Base-by-base conservation (phyloP, 2,329 filamentous ascomycete species). In the Cercospora beticola region DNA sequence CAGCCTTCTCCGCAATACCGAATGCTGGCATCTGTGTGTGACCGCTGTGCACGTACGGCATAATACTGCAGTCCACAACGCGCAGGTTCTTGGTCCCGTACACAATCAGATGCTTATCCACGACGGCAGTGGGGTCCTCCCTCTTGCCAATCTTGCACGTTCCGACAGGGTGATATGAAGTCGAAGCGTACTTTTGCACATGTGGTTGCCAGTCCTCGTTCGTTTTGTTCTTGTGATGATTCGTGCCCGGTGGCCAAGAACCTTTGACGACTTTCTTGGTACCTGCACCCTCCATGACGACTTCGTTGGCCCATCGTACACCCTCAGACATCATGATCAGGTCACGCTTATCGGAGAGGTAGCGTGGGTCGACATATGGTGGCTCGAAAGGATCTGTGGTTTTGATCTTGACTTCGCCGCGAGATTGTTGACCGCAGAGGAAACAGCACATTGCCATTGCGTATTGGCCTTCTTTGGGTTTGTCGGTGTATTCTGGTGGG, bases 241-340 rank as follows among this genome's bases (percentile, higher is more conserved):
- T 81, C 54, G 83, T 74, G 31, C 83, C 79, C 2, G 70, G 61
- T 14, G 88, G 88, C 87, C 88, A 90, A 10, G 85, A 83, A 0
- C 87, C 87, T 73, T 87, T 87, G 12, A 89, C 82, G 5, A 89
- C 79, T 64, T 85, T 83, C 76, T 83, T 87, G 0, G 88, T 90
- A 0, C 86, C 87, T 0, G 80, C 79, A 0, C 87, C 88, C 16
- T 86, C 79, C 75, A 84, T 85, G 28, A 88, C 82, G 69, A 89
- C 86, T 76, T 90, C 87, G 70, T 89, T 89, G 0, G 82, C 86
- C 58, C 85, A 86, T 1, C 82, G 81, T 57, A 86, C 88, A 0
- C 84, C 88, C 74, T 89, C 88, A 2, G 81, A 84, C 64, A 89
- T 75, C 5, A 89, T 86, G 18, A 89, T 79, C 49, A 89, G 73